Evolutionary conservation across 805 yeast genomes (phyloP).

Genomic region (Ogataea thermomethanolica): DNA sequence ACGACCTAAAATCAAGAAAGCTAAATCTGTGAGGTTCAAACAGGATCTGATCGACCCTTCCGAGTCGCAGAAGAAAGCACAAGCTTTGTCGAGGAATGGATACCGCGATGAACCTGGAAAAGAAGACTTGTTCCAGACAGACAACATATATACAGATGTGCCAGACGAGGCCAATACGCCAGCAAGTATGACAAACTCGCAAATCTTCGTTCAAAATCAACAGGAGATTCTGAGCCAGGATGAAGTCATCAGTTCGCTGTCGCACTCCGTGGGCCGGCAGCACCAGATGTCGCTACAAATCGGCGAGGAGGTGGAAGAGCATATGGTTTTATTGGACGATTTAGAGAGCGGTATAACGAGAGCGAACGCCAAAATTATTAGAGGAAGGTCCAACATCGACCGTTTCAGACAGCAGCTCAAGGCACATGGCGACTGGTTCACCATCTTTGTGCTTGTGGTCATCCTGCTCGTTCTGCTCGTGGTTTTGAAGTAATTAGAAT

Average conservation of each 20-base stretch:
- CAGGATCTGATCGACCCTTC: conserved; percentile 21
- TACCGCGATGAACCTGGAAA: conserved; percentile 14
- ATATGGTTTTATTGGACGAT: conserved; percentile 47
- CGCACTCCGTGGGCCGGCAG: conserved; percentile 43
- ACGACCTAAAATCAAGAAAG: conserved; percentile 13
- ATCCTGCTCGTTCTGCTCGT: conserved; percentile 43
- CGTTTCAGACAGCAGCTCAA: conserved; percentile 39
- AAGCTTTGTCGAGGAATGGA: neutral
- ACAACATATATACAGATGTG: neutral
- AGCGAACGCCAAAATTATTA: conserved; percentile 38
- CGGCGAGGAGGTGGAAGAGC: conserved; percentile 45
- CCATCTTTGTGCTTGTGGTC: conserved; percentile 42
- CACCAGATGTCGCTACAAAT: conserved; percentile 45
- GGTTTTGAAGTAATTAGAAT: conserved; percentile 30
- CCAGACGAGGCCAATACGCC: conserved; percentile 4
- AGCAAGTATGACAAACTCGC: conserved; percentile 26
- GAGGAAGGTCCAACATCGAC: conserved; percentile 40
- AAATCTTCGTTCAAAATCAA: conserved; percentile 38
- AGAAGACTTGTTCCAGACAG: neutral
- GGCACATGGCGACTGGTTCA: conserved; percentile 48
- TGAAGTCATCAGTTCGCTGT: conserved; percentile 36
- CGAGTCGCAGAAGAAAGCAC: conserved; percentile 3
- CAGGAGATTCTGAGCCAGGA: conserved; percentile 49
- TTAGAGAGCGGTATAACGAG: conserved; percentile 44
- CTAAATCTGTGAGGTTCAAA: conserved; percentile 27